Evolutionary conservation across 2,329 filamentous ascomycete genomes (phyloP).

Genomic region (Aspergillus alliaceus): DNA sequence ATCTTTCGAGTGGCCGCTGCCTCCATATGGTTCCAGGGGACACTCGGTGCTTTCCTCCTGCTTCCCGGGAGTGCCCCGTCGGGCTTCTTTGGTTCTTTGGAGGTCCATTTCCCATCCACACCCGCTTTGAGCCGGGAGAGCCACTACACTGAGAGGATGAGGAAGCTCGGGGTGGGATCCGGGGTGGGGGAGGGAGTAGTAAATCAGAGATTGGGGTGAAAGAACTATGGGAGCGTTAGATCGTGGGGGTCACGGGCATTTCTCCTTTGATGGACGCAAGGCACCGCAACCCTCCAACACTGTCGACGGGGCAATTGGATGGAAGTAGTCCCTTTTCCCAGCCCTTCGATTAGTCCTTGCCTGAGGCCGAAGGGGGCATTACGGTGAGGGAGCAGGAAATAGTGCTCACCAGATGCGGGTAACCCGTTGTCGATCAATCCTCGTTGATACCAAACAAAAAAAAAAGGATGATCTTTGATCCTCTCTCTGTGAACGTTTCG

Average conservation of each 20-base stretch:
- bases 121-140: not conserved
- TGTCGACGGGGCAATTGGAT: conserved; percentile 15
- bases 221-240: conserved; percentile 4
- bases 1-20: conserved; percentile 33
- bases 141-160: not conserved
- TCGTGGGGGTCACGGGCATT: conserved; percentile 21
- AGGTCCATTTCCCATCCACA: conserved; percentile 37
- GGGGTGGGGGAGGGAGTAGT: not conserved
- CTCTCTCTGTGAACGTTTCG: not conserved
- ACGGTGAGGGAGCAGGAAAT: conserved; percentile 17
- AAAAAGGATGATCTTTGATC: not conserved
- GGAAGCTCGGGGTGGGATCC: not conserved
- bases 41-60: conserved; percentile 39
- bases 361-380: conserved; percentile 15
- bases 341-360: conserved; percentile 23
- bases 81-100: conserved; percentile 42
- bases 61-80: conserved; percentile 29
- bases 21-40: conserved; percentile 35
- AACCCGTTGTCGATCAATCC: conserved; percentile 19
- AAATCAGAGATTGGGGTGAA: conserved; percentile 6
- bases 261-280: conserved; percentile 23
- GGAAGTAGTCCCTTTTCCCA: conserved; percentile 18
- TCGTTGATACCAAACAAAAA: not conserved
- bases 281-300: conserved; percentile 19
- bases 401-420: conserved; percentile 19